A percentile compares a stretch with the other conserved stretches of the same genome.
These are phyloP conservation scores for Rhazya stricta DNA, from an alignment of 257 asterid genomes.

Conservation along the genomic window DNA sequence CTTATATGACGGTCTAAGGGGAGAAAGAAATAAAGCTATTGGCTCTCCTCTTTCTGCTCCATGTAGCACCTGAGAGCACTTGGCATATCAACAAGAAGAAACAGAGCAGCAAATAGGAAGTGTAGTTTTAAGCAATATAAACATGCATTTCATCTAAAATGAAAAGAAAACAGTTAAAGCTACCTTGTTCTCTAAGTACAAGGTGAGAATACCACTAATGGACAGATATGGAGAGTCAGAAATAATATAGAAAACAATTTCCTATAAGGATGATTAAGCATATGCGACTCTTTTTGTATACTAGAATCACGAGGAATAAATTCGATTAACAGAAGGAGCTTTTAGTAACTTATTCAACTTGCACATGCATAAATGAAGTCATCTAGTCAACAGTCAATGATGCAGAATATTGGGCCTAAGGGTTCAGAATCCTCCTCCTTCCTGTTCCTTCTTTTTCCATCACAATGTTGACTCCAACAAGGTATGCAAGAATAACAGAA, in stretches of 20 bases:
- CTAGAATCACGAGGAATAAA: neutral
- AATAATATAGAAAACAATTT: neutral
- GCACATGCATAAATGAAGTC: neutral
- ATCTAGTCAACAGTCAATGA: neutral
- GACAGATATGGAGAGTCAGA: neutral
- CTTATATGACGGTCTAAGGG: conserved; percentile 69
- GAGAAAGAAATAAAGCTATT: conserved; percentile 83
- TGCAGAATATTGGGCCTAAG: neutral
- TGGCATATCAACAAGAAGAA: conserved; percentile 25
- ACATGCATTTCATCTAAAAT: neutral
- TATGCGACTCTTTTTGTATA: neutral
- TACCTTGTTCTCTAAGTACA: neutral
- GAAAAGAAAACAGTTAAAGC: neutral
- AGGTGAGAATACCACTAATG: neutral
- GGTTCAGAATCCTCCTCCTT: neutral
- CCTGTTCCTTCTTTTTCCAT: neutral
- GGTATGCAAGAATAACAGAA: neutral
- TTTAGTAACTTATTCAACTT: neutral
- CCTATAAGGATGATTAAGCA: neutral
- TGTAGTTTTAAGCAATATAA: neutral
- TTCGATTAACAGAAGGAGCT: neutral
- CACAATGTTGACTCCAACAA: neutral
- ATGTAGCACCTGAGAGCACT: conserved; percentile 61
- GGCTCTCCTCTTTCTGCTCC: conserved; percentile 94
- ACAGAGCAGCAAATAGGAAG: neutral